A percentile compares a stretch with the other conserved stretches of the same genome.
phyloP scores from a whole-genome alignment of 225 moss, liverwort and hornwort species.

The Physcomitrellopsis africana region DNA sequence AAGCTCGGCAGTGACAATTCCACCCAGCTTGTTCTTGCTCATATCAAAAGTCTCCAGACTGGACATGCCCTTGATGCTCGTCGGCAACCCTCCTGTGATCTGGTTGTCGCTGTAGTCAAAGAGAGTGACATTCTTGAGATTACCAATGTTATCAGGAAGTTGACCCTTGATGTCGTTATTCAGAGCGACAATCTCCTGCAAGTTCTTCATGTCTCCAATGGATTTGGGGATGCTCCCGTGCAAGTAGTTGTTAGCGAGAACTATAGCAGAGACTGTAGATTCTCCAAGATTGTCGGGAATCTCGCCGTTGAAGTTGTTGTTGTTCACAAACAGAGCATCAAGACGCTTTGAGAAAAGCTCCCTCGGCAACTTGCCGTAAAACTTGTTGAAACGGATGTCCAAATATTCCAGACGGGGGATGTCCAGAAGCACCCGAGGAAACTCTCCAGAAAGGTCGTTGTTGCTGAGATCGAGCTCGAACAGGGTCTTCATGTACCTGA shows the following conservation, averaged over 20 bases:
- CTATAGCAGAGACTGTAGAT: constrained; percentile 73
- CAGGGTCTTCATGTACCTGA: constrained; percentile 53
- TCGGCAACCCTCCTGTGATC: constrained; percentile 62
- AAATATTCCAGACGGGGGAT: constrained; percentile 60
- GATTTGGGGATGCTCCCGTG: constrained; percentile 57
- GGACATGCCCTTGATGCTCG: constrained; percentile 43
- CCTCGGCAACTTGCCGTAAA: constrained; percentile 63
- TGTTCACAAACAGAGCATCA: constrained; percentile 87
- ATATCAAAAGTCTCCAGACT: constrained; percentile 53
- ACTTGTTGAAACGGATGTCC: constrained; percentile 84
- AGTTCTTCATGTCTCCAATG: constrained; percentile 50
- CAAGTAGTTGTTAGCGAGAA: constrained; percentile 78
- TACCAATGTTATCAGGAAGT: constrained; percentile 63
- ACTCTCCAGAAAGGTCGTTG: constrained; percentile 66
- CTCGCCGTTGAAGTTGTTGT: constrained; percentile 71
- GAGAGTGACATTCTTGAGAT: constrained; percentile 40
- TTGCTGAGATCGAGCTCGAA: constrained; percentile 90
- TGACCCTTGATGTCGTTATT: constrained; percentile 64
- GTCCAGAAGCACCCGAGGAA: constrained; percentile 55
- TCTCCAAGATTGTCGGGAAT: constrained; percentile 73
- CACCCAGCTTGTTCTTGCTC: constrained; percentile 58
- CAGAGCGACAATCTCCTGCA: constrained; percentile 63
- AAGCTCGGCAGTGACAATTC: constrained; percentile 46
- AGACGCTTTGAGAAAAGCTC: constrained; percentile 66
- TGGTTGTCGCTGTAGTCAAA: constrained; percentile 72